These are phyloP conservation scores for Talaromyces stipitatus DNA, from an alignment of 495 filamentous ascomycete genomes.

Conservation along the genomic window DNA sequence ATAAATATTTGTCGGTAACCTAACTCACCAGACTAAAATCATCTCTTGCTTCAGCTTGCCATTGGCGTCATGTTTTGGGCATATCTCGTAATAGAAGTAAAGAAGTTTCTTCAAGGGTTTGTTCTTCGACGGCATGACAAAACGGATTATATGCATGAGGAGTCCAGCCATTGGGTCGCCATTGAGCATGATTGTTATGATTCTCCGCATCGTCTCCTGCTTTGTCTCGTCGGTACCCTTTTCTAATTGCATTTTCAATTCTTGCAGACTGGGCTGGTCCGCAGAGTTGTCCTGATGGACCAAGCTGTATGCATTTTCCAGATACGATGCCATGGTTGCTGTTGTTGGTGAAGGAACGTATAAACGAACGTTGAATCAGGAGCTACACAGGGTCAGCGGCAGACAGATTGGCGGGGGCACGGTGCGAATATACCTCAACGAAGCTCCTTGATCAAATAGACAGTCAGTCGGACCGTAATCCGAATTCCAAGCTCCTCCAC, in stretches of 20 bases:
- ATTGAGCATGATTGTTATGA: constrained; percentile 96
- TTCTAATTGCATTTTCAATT: constrained; percentile 89
- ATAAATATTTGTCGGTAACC: background rate
- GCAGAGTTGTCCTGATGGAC: constrained; percentile 93
- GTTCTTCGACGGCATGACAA: constrained; percentile 96
- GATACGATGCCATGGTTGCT: constrained; percentile 82
- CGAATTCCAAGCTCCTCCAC: constrained; percentile 25
- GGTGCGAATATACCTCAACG: constrained; percentile 14
- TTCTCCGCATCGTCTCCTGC: constrained; percentile 96
- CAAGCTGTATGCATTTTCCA: constrained; percentile 89
- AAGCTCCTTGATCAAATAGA: constrained; percentile 21
- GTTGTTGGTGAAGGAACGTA: constrained; percentile 3
- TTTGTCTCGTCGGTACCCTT: constrained; percentile 97
- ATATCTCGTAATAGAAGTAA: constrained; percentile 99
- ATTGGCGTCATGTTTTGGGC: constrained; percentile 82
- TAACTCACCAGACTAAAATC: constrained; percentile 92
- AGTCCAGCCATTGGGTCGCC: constrained; percentile 92
- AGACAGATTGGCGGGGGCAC: background rate
- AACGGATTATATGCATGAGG: constrained; percentile 99
- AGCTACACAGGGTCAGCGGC: constrained; percentile 3
- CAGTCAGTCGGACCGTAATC: constrained; percentile 12
- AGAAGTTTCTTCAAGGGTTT: constrained; percentile 97
- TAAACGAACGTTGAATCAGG: background rate
- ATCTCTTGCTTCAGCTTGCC: constrained; percentile 99
- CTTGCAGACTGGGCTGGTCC: constrained; percentile 82